Percentiles rank a stretch among this genome's conserved stretches.
Conservation (phyloP, 106 monocot genomes). For the Agapanthus africanus region DNA sequence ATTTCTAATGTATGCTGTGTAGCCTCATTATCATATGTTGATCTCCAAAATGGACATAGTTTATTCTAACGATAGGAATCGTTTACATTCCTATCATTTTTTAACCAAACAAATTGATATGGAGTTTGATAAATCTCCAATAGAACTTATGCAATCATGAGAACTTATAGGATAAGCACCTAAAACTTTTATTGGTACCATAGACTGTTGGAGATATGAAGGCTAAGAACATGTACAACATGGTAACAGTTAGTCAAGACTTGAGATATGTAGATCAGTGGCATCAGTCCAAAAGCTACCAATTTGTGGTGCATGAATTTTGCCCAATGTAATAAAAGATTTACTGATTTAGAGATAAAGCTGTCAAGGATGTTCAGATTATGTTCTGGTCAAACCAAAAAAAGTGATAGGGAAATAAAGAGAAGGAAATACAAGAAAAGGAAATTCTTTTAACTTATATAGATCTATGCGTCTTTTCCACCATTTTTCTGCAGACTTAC, state of each 20-base stretch:
- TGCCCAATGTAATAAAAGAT: not conserved
- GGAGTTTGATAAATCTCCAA: not conserved
- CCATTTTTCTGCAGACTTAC: too few species aligned
- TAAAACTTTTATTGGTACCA: not conserved
- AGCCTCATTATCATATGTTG: not conserved
- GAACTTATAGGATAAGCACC: not conserved
- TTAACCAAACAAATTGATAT: not conserved
- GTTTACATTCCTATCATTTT: not conserved
- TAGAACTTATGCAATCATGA: not conserved
- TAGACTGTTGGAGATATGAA: not conserved
- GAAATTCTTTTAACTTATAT: too few species aligned
- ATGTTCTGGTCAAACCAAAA: not conserved
- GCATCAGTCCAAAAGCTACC: too few species aligned
- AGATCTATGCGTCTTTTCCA: too few species aligned
- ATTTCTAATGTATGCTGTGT: not conserved
- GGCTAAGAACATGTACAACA: not conserved
- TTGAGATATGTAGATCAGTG: too few species aligned
- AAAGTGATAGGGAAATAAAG: too few species aligned
- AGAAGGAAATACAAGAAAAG: too few species aligned
- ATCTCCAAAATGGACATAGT: not conserved
- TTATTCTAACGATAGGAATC: not conserved
- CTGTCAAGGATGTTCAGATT: not conserved
- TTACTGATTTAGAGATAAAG: not conserved
- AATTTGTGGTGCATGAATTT: not conserved
- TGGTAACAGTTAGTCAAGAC: not conserved